Evolutionary conservation across 2,329 filamentous ascomycete genomes (phyloP), one percentile per base, ranked within the genome.

Genomic region (Leptodontidium sp.): DNA sequence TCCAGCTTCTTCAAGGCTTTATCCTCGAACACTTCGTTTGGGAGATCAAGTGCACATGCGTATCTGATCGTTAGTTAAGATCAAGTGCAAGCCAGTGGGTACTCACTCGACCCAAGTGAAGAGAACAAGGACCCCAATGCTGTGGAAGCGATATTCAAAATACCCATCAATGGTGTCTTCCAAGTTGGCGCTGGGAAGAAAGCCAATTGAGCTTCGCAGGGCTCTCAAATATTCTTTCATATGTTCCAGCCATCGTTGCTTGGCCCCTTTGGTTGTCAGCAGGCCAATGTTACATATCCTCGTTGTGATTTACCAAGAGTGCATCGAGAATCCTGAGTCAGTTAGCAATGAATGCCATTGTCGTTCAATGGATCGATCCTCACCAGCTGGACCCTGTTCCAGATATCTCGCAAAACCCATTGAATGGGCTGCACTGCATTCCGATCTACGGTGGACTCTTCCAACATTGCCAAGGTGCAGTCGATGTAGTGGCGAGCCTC

Each of bases 101-200:
- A 58, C 53, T 40, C 15, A 58, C 53, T 58, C 53, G 53, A 58
- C 53, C 53, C 29, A 58, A 14, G 53, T 38, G 32, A 21, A 58
- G 17, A 58, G 29, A 7, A 58, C 53, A 4, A 58, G n/a, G 29
- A 58, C 53, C 17, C 29, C 53, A n/a, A 58, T 58, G 17, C 53
- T 58, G 53, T 58, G 32, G n/a, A 58, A 58, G 15, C 53, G 32
- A 58, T 58, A 58, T 9, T 40, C 32, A 40, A 58, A 58, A 40
- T 58, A 40, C 11, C 35, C n/a, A 17, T 11, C 15, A 12, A 58
- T 11, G 3, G 53, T 58, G n/a, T 58, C 53, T 21, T 58, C 53
- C 29, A 58, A 11, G 17, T 6, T 21, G 3, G 7, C 11, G 32
- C 53, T 58, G 2, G 53, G 53, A 21, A 24, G 6, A n/a, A 58